A percentile compares a stretch with the other conserved stretches of the same genome.
Conservation (phyloP, 495 filamentous ascomycete species). For the Penicillium alfredii region DNA sequence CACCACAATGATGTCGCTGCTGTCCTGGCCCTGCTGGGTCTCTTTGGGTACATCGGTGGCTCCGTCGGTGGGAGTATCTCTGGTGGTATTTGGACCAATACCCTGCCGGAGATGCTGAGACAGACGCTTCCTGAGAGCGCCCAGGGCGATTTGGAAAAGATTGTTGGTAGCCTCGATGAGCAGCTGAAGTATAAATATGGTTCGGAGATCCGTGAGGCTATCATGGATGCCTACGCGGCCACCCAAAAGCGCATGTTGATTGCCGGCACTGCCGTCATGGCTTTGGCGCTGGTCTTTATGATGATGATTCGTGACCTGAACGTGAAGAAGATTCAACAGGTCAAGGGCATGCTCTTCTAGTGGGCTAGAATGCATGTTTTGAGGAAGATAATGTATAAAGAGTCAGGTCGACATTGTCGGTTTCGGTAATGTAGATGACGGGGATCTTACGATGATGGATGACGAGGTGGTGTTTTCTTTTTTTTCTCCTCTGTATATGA, state of each 20-base stretch:
- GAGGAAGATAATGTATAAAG: too few species aligned
- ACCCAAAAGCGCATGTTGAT: constrained; percentile 51
- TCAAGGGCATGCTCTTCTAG: constrained; percentile 25
- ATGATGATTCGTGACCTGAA: constrained; percentile 51
- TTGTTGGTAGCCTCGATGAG: constrained; percentile 46
- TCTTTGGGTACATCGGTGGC: constrained; percentile 60
- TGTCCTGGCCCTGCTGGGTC: constrained; percentile 54
- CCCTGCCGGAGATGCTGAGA: constrained; percentile 47
- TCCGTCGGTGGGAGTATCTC: constrained; percentile 58
- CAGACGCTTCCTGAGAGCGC: constrained; percentile 48
- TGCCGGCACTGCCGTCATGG: constrained; percentile 41
- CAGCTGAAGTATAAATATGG: constrained; percentile 52
- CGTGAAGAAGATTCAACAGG: constrained; percentile 46
- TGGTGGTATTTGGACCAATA: constrained; percentile 60
- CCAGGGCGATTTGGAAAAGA: constrained; percentile 31
- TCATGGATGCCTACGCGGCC: constrained; percentile 50
- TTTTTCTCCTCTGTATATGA: too few species aligned
- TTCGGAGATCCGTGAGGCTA: constrained; percentile 45
- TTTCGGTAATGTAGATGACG: too few species aligned
- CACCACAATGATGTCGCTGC: constrained; percentile 62
- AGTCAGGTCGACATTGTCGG: too few species aligned
- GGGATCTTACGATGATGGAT: too few species aligned
- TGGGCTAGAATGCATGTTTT: too few species aligned
- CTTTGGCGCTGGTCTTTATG: constrained; percentile 40
- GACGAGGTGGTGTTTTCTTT: too few species aligned